Evolutionary conservation across 2,329 filamentous ascomycete species (phyloP), one percentile per base, ranked within the genome.

Genomic region (Didymella sp.): DNA sequence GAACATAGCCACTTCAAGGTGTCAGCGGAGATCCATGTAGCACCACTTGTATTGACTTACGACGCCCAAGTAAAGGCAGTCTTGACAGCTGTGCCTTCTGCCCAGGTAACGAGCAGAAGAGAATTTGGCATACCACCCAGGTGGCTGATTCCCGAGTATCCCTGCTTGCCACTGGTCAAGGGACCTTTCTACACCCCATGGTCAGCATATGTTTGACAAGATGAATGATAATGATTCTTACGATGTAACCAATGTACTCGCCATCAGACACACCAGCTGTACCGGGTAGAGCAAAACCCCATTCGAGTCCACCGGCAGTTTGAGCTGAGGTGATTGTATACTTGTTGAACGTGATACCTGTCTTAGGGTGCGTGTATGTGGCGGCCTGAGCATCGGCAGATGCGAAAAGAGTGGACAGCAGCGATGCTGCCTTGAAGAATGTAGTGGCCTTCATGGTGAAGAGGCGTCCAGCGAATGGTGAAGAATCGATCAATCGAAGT

Each of bases 1-100:
- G 77, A 24, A 80, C 78, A 68, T 89, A 90, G 44, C 85, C 86
- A 47, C 77, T 80, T 24, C 7, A 11, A 5, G 22, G 0, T 7
- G 41, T 73, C 35, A 73, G 66, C 17, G 22, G 9, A 42, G 35
- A n/a, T 21, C 19, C 11, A 28, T n/a, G 13, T 17, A 27, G 40
- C 24, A 9, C 15, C 17, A 22, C 2, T 21, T n/a, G 9, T 3
- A 8, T 27, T 12, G 15, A 64, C 73, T 61, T 55, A 74, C 73
- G 51, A 28, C 31, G 72, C 70, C 25, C 51, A 74, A 13, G 65
- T 63, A 49, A 77, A 76, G 35, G 63, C 67, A 2, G 74, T 74
- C 60, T 71, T 67, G 35, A 77, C 66, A 1, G 43, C 50, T 22
- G 63, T 54, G 19, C 58, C 64, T 27, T 72, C 65, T 24, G 68